Base-by-base conservation (phyloP, 108 stramenopile genomes). In the Nannochloropsis salina region DNA sequence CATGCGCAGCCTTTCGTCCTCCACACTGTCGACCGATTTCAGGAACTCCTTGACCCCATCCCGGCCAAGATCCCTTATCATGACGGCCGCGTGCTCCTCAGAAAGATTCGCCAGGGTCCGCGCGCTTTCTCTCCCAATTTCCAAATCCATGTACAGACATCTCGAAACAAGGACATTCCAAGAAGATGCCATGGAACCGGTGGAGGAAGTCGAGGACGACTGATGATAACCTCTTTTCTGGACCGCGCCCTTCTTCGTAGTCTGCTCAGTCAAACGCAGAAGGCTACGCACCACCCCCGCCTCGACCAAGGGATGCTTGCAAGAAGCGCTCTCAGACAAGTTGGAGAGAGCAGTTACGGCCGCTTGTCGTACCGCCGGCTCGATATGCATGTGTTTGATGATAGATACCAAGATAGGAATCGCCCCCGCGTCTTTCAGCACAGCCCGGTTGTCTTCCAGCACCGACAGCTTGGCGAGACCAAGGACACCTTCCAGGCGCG, bases 401-500 rank as follows among this genome's bases (percentile, higher is more conserved):
- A 74, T 15, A 2, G 20, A 15, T n/a, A 74, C 61, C 61, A 74
- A 74, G n/a, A 74, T n/a, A 74, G 61, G 6, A n/a, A 74, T 74
- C 61, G 61, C 8, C 4, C n/a, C 61, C 61, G 61, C 61, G 15
- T 74, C 61, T 2, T 74, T 74, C 2, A 74, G 61, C n/a, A 74
- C 61, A n/a, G 6, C 61, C 4, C 61, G 61, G n/a, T 74, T 74
- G n/a, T 74, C 61, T 6, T 74, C 61, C 15, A 2, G 6, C 20
- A n/a, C 61, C 15, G 61, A 74, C 61, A 74, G 61, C 61, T 74
- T 74, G 61, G 61, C 61, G 61, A 74, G 61, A 3, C 61, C 61
- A 4, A 15, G 3, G 20, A 74, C 61, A 74, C 61, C 61, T 74
- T 74, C 61, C 6, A 74, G n/a, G 15, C 61, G 61, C 2, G 61